A percentile compares a stretch with the other conserved stretches of the same genome.
Evolutionary conservation across 129 eudicot species (phyloP).

Genomic region (Calendula officinalis): DNA sequence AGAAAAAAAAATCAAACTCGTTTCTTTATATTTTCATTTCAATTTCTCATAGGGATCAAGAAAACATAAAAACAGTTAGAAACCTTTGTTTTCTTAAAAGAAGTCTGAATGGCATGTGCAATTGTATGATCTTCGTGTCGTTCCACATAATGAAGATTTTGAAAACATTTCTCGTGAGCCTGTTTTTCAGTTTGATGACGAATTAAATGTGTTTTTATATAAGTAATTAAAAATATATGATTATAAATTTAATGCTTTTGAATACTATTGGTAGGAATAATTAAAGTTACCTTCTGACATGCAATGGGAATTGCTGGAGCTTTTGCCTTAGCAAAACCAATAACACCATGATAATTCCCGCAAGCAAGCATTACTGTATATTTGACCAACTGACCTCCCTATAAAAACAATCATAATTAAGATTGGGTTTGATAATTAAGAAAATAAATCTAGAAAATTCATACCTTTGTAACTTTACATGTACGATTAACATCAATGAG

Average conservation of each 20-base stretch:
- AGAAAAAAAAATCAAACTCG: neutral
- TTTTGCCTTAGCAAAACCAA: constrained; percentile 93
- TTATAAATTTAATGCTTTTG: neutral
- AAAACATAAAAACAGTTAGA: neutral
- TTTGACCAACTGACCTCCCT: constrained; percentile 82
- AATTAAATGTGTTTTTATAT: neutral
- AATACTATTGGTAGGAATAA: neutral
- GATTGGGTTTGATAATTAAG: neutral
- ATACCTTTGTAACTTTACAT: constrained; percentile 90
- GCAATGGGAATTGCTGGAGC: constrained; percentile 66
- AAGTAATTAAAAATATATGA: neutral
- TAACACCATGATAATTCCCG: constrained; percentile 81
- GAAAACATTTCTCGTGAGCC: constrained; percentile 85
- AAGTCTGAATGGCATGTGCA: constrained; percentile 84
- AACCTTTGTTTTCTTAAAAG: constrained; percentile 89
- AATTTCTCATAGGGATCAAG: neutral
- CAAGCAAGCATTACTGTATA: constrained; percentile 80
- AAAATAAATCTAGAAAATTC: neutral
- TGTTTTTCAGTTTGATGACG: constrained; percentile 1
- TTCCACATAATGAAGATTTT: constrained; percentile 83
- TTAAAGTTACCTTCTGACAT: constrained; percentile 58
- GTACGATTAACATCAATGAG: constrained; percentile 64
- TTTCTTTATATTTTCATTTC: constrained; percentile 8
- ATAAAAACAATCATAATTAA: constrained; percentile 7
- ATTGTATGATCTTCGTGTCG: constrained; percentile 93